Evolutionary conservation across 2,329 filamentous ascomycete species (phyloP).

Genomic region (Paraconiothyrium brasiliense): DNA sequence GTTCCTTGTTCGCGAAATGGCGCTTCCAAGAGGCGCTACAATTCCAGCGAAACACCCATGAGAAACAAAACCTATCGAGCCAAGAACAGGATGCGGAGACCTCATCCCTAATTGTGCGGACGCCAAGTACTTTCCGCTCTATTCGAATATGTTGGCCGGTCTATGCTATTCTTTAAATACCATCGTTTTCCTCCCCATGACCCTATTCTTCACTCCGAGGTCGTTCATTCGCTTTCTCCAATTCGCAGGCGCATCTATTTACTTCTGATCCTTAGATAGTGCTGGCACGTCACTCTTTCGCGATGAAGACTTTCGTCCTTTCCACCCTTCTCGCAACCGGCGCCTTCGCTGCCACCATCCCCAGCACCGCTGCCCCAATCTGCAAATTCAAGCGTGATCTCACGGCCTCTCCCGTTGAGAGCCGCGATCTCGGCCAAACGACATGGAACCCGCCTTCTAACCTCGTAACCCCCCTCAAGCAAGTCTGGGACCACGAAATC

Average conservation of each 20-base stretch:
- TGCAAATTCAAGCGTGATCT: slow-evolving; percentile 30
- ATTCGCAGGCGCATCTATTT: neutral
- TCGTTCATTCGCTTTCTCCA: neutral
- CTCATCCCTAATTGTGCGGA: neutral
- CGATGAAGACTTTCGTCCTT: slow-evolving; percentile 33
- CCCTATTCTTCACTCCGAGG: neutral
- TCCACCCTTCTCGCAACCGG: slow-evolving; percentile 27
- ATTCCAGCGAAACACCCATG: slow-evolving; percentile 19
- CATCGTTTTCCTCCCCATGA: slow-evolving; percentile 7
- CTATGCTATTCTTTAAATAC: neutral
- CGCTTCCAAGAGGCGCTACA: slow-evolving; percentile 7
- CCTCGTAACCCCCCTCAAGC: slow-evolving; percentile 33
- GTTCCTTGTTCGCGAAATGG: neutral
- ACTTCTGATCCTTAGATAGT: slow-evolving; percentile 7
- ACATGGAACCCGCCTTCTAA: slow-evolving; percentile 39
- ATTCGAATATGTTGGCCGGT: neutral
- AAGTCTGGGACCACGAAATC: slow-evolving; percentile 39
- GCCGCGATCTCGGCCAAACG: slow-evolving; percentile 29
- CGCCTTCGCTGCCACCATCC: slow-evolving; percentile 24
- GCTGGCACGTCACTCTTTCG: slow-evolving; percentile 19
- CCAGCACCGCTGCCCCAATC: slow-evolving; percentile 25
- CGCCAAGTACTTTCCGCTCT: neutral
- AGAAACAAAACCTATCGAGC: slow-evolving; percentile 16
- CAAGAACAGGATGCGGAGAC: slow-evolving; percentile 5
- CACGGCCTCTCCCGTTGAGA: slow-evolving; percentile 14